These are phyloP conservation scores for Neltuma alba DNA, from an alignment of 306 rosid genomes.

Conservation along the genomic window DNA sequence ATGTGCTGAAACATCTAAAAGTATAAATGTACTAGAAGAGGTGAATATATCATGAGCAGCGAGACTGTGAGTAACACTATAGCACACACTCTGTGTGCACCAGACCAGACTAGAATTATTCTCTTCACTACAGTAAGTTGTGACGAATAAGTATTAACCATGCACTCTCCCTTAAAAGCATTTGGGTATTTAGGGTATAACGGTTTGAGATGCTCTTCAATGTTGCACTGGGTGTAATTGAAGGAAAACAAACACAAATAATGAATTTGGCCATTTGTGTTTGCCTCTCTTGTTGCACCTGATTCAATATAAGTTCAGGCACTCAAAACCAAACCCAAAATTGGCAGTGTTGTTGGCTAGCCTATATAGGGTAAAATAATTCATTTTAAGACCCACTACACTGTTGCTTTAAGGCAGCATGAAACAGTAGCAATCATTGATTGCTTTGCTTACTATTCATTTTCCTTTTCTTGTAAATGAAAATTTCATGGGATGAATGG, in stretches of 20 bases:
- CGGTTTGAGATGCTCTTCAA: background rate
- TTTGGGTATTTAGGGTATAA: background rate
- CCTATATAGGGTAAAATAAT: background rate
- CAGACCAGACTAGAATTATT: background rate
- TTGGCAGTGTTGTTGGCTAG: slow-evolving; percentile 10
- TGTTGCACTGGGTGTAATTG: background rate
- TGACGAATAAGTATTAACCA: background rate
- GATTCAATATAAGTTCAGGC: background rate
- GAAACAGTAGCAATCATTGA: slow-evolving; percentile 5
- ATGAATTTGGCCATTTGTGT: background rate
- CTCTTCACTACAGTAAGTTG: background rate
- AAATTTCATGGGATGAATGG: slow-evolving; percentile 18
- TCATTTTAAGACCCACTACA: slow-evolving; percentile 12
- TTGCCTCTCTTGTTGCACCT: background rate
- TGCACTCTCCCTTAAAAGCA: slow-evolving; percentile 15
- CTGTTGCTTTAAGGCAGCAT: slow-evolving; percentile 4
- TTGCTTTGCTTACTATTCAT: background rate
- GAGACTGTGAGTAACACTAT: background rate
- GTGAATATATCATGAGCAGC: slow-evolving; percentile 8
- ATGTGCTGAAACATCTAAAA: slow-evolving; percentile 14
- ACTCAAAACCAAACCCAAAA: slow-evolving; percentile 25
- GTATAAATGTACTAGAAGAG: background rate
- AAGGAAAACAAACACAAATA: background rate
- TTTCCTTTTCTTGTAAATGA: slow-evolving; percentile 3
- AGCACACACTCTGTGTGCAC: background rate